Evolutionary conservation across 306 rosid genomes (phyloP).

Genomic region (Senna tora): DNA sequence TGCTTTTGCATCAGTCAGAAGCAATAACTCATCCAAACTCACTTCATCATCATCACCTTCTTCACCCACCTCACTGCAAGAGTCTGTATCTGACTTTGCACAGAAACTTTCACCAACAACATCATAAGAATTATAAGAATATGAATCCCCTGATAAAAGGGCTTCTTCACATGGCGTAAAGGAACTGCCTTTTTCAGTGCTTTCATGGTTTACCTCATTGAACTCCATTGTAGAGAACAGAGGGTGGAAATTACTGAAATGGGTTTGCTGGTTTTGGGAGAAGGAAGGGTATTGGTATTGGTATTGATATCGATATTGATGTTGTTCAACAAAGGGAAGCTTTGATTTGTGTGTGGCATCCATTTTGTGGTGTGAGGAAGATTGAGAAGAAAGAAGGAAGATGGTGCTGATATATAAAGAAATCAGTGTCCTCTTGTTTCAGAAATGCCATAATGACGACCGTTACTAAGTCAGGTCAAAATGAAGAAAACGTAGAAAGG

Average conservation of each 20-base stretch:
- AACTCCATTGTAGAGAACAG: conserved; percentile 1
- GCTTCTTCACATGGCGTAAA: conserved; percentile 24
- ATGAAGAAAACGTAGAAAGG: conserved; percentile 49
- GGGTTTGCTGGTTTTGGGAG: conserved; percentile 1
- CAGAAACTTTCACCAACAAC: neutral
- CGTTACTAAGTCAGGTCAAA: conserved; percentile 45
- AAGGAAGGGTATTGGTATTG: conserved; percentile 25
- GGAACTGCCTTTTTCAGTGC: neutral
- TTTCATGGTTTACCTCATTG: conserved; percentile 25
- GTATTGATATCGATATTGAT: conserved; percentile 8
- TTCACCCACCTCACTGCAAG: conserved; percentile 35
- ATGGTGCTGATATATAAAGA: conserved; percentile 30
- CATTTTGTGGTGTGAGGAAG: conserved; percentile 35
- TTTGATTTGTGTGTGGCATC: conserved; percentile 36
- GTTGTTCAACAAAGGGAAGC: conserved; percentile 9
- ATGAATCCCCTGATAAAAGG: conserved; percentile 2
- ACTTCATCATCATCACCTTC: conserved; percentile 24
- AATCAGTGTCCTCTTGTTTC: conserved; percentile 14
- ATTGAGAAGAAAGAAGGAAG: conserved; percentile 29
- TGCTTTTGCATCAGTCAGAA: conserved; percentile 34
- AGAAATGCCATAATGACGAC: conserved; percentile 40
- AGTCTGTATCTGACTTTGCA: conserved; percentile 37
- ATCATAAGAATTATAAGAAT: neutral
- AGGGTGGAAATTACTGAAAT: conserved; percentile 22
- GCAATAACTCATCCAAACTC: conserved; percentile 39